These are phyloP conservation scores for Pseudozyma tsukubaensis DNA, from an alignment of 1,284 basidiomycete genomes.

Conservation along the genomic window DNA sequence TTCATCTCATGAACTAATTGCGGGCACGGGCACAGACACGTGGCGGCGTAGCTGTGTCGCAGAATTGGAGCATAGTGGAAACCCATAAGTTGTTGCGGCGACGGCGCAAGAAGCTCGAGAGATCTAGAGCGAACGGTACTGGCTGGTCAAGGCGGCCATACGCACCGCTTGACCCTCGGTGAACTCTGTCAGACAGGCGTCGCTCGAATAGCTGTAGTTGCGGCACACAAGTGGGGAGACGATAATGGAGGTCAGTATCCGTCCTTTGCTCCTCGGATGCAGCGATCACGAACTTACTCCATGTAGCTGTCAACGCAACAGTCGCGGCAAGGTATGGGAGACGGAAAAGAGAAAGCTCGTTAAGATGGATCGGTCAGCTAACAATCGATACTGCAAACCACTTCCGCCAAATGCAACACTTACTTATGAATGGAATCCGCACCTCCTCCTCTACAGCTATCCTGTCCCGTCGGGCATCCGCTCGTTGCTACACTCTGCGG, in stretches of 20 bases:
- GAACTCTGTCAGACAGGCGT: conserved; percentile 49
- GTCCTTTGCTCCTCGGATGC: not conserved
- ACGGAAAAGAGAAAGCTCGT: not conserved
- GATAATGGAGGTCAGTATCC: not conserved
- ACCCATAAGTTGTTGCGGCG: too few relatives aligned
- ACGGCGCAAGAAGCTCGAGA: not conserved
- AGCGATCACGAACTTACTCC: conserved; percentile 41
- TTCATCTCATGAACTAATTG: not conserved
- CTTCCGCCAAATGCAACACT: conserved; percentile 9
- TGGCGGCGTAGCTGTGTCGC: too few relatives aligned
- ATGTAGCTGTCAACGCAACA: conserved; percentile 33
- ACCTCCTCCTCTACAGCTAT: conserved; percentile 43
- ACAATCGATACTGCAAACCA: too few relatives aligned
- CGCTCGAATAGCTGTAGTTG: conserved; percentile 40
- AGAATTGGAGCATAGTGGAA: conserved; percentile 5
- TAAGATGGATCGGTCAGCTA: too few relatives aligned
- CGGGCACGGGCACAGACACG: too few relatives aligned
- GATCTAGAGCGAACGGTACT: conserved; percentile 31
- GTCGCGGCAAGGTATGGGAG: not conserved
- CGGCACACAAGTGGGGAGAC: not conserved
- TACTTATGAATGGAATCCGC: conserved; percentile 51
- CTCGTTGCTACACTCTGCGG: conserved; percentile 44
- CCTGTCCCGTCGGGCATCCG: conserved; percentile 46
- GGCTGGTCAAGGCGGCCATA: conserved; percentile 38
- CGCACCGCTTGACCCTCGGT: conserved; percentile 49